Evolutionary conservation across 1,284 basidiomycete species (phyloP).

Genomic region (Naganishia albida): DNA sequence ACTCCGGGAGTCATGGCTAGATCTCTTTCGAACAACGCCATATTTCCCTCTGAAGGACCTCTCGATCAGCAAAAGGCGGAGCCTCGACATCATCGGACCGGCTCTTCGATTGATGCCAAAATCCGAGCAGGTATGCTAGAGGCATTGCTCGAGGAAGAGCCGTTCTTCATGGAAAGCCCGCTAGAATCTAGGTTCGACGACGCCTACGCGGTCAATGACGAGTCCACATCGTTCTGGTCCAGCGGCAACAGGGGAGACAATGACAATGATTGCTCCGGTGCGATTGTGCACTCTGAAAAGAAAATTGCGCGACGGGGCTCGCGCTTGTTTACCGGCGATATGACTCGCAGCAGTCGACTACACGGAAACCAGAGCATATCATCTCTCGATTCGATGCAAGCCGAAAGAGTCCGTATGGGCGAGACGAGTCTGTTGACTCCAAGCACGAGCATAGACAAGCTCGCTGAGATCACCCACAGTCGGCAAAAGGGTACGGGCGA

Average conservation of each 20-base stretch:
- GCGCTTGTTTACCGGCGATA: slow-evolving; percentile 40
- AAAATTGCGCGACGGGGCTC: too few relatives aligned
- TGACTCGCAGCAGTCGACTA: background rate
- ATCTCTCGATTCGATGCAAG: slow-evolving; percentile 35
- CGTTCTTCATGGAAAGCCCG: slow-evolving; percentile 3
- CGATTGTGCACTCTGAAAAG: background rate
- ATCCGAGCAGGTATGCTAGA: slow-evolving; percentile 1
- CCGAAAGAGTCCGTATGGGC: slow-evolving; percentile 25
- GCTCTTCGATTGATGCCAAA: background rate
- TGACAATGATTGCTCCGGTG: background rate
- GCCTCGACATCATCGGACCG: background rate
- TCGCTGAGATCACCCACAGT: slow-evolving; percentile 38
- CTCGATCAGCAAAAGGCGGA: background rate
- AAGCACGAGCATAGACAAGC: slow-evolving; percentile 48
- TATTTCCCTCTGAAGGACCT: background rate
- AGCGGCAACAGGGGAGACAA: background rate
- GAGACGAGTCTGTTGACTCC: slow-evolving; percentile 47
- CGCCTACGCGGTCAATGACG: slow-evolving; percentile 36
- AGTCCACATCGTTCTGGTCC: slow-evolving; percentile 49
- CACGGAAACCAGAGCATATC: slow-evolving; percentile 40
- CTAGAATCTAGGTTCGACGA: slow-evolving; percentile 18
- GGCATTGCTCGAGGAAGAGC: slow-evolving; percentile 12
- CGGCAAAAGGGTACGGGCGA: background rate
- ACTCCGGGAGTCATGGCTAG: slow-evolving; percentile 29
- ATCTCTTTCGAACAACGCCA: background rate